A percentile compares a stretch with the other conserved stretches of the same genome.
These are phyloP conservation scores for Mycena polygramma DNA, from an alignment of 768 basidiomycete species.

Conservation along the genomic window DNA sequence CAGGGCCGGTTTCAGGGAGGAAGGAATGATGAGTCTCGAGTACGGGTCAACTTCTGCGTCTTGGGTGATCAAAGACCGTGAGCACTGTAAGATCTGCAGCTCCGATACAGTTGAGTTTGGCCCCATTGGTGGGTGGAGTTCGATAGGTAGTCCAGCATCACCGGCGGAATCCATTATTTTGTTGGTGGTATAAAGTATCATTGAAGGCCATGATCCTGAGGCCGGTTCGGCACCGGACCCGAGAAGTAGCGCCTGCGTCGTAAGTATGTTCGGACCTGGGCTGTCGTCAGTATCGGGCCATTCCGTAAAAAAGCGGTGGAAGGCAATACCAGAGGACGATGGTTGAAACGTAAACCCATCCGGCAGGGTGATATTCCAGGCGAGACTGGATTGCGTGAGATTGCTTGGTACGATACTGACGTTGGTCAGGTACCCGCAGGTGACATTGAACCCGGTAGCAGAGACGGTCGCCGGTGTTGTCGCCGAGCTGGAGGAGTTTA, in stretches of 20 bases:
- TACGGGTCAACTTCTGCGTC: neutral
- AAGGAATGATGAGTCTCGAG: neutral
- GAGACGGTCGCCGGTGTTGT: neutral
- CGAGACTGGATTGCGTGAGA: neutral
- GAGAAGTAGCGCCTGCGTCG: neutral
- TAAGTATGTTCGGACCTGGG: neutral
- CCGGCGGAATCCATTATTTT: too few relatives aligned
- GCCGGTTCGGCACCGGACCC: neutral
- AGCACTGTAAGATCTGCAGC: neutral
- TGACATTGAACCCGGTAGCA: neutral
- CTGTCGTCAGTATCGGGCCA: neutral
- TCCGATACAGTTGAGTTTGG: neutral
- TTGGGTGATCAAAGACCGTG: neutral
- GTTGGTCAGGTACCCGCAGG: neutral
- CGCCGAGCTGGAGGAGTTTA: neutral
- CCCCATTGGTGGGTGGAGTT: too few relatives aligned
- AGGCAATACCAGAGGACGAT: neutral
- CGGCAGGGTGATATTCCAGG: neutral
- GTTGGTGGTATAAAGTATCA: too few relatives aligned
- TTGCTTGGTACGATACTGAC: neutral
- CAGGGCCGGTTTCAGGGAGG: neutral
- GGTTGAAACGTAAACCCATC: neutral
- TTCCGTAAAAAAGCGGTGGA: neutral
- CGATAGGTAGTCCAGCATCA: too few relatives aligned
- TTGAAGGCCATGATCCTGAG: neutral